Evolutionary conservation across 2,329 filamentous ascomycete species (phyloP), one percentile per base, ranked within the genome.

Genomic region (Exophiala alcalophila): DNA sequence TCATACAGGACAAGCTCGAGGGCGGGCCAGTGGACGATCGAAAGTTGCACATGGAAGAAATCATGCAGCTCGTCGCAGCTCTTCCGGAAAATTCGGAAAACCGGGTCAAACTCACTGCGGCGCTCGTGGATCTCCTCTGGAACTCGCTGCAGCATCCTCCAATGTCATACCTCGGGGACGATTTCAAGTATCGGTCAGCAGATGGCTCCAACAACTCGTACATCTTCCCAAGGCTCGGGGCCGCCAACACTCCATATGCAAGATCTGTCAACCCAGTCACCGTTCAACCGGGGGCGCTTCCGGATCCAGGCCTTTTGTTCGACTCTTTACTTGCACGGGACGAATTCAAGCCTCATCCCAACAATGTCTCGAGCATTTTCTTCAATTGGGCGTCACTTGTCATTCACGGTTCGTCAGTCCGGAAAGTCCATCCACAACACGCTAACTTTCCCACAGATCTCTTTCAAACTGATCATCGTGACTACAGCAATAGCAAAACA

Each of bases 141-240:
- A 71, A 80, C 54, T 78, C 77, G 0, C 67, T 90, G 6, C 81
- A 84, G 12, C 85, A 90, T 52, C 85, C 85, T 0, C 83, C 85
- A 0, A 66, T 83, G 52, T 72, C 82, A 29, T 72, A 65, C 40
- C 59, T 71, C 52, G 68, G 67, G 26, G 61, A 81, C 5, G 67
- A 83, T 42, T 82, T 73, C 57, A 71, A 73, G 52, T 89, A 86
- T 57, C 76, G 85, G 10, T 74, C 74, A 37, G 76, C 83, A 0
- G 84, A 89, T 66, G 84, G 84, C 1, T 83, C 79, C 0, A 74
- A 78, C 63, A 89, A 87, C 51, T 88, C 87, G 56, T 76, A 81
- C 4, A 71, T 77, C 51, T 71, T 78, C 41, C 84, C 84, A 0
- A 69, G 72, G 54, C 65, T 88, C 10, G 84, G 82, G 45, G 82